Base-by-base conservation (phyloP, 148 eudicot genomes). In the Euryodendron excelsum region DNA sequence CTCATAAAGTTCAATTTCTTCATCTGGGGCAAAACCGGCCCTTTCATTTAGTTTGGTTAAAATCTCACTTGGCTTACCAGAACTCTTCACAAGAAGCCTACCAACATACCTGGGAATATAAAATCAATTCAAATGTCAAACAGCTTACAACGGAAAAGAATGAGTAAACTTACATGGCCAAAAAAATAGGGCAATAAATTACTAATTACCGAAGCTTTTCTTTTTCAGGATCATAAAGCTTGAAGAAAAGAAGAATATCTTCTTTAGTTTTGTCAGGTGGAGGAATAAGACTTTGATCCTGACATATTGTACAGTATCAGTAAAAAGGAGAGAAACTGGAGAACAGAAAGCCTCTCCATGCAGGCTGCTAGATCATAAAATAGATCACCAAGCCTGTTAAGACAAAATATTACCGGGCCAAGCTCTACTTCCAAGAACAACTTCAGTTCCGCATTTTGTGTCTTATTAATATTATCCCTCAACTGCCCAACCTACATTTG, bases 231-330 rank as follows among this genome's bases (percentile, higher is more conserved):
- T 94, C 95, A 86, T 91, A 94, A 73, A 89, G 90, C 87, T 94
- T 94, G 84, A 92, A 94, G 86, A 94, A 94, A 53, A 94, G 92
- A 82, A 94, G 86, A 77, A 94, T 88, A 69, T 92, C 98, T 59
- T 94, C 95, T 66, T 87, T 88, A 67, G 83, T 85, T 72, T 87
- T 89, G 33, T 85, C 91, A 14, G 92, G 92, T 58, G 86, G 95
- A 73, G 91, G 83, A 80, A 88, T 73, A 63, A 90, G 92, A 39
- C 33, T 78, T 30, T 83, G 65, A 80, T 91, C 98, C 98, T 94
- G 84, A 41, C 69, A 55, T 8, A 72, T 41, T 59, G 28, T 11
- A 39, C 15, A 5, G 25, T 5, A 56, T 58, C 60, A 69, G 50
- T 67, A 37, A 12, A n/a, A 37, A 53, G 15, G 18, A 58, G 10